Evolutionary conservation across 169 alveolate species (phyloP).

Genomic region (Plasmodium knowlesi): DNA sequence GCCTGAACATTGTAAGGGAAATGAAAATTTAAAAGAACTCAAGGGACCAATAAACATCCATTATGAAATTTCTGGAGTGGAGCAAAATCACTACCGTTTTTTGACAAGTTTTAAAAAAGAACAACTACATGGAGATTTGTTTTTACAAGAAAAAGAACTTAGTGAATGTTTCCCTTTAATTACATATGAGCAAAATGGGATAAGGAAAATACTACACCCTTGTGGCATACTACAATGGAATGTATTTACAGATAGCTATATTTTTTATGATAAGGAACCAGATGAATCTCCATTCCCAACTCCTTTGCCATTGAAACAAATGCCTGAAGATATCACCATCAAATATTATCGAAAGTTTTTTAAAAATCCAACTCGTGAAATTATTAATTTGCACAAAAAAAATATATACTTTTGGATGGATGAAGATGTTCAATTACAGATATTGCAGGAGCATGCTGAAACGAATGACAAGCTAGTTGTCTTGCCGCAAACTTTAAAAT

Average conservation of each 20-base stretch:
- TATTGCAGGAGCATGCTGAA: conserved; percentile 44
- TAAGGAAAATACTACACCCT: conserved; percentile 78
- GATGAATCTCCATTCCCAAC: conserved; percentile 52
- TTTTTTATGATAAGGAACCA: conserved; percentile 67
- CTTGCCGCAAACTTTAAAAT: conserved; percentile 68
- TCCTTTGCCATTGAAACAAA: conserved; percentile 46
- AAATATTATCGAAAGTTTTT: conserved; percentile 57
- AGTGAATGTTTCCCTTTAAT: conserved; percentile 59
- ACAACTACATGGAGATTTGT: conserved; percentile 33
- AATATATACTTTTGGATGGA: conserved; percentile 67
- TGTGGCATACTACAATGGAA: conserved; percentile 82
- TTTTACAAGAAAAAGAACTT: conserved; percentile 25
- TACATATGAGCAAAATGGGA: conserved; percentile 57
- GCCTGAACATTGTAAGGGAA: conserved; percentile 60
- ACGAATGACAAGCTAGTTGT: conserved; percentile 51
- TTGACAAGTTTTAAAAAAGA: conserved; percentile 42
- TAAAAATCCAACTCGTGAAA: conserved; percentile 15
- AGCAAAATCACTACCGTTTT: conserved; percentile 54
- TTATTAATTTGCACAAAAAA: conserved; percentile 18
- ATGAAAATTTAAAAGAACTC: conserved; percentile 19
- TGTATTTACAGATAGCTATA: conserved; percentile 78
- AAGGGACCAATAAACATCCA: conserved; percentile 57
- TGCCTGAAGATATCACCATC: conserved; percentile 56
- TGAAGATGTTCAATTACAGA: conserved; percentile 6
- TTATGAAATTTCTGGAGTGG: conserved; percentile 49